Evolutionary conservation across 352 stramenopile species (phyloP).

Genomic region (Phytophthora constricta): DNA sequence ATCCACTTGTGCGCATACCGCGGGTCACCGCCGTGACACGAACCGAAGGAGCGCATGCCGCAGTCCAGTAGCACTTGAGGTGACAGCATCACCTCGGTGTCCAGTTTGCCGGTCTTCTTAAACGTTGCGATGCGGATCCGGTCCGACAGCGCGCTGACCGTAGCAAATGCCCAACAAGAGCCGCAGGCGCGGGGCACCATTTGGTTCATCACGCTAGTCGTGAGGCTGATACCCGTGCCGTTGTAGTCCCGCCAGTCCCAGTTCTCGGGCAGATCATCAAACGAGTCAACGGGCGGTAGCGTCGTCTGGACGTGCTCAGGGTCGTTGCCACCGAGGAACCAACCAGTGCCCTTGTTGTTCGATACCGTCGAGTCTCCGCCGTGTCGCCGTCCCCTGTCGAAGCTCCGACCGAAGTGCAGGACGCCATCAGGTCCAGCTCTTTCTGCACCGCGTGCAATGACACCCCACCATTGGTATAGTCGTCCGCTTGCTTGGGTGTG

Average conservation of each 20-base stretch:
- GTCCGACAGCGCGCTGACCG: constrained; percentile 74
- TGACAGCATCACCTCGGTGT: constrained; percentile 67
- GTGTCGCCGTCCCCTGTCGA: constrained; percentile 18
- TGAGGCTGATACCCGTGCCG: constrained; percentile 74
- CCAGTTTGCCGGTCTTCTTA: constrained; percentile 62
- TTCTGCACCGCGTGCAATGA: constrained; percentile 57
- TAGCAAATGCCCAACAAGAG: constrained; percentile 84
- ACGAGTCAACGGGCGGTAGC: constrained; percentile 51
- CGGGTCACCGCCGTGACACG: constrained; percentile 78
- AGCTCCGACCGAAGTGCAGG: constrained; percentile 36
- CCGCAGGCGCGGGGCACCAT: constrained; percentile 80
- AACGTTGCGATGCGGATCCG: constrained; percentile 76
- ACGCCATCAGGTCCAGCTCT: constrained; percentile 60
- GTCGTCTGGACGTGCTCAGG: constrained; percentile 57
- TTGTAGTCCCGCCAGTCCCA: constrained; percentile 88
- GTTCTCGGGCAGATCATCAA: constrained; percentile 67
- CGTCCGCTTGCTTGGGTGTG: constrained; percentile 26
- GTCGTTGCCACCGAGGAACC: constrained; percentile 72
- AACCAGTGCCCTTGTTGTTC: constrained; percentile 51
- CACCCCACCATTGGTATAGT: constrained; percentile 50
- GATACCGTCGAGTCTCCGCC: background rate
- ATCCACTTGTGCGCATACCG: constrained; percentile 88
- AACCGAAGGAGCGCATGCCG: constrained; percentile 83
- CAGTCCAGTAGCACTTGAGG: constrained; percentile 78
- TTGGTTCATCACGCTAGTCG: constrained; percentile 80